Evolutionary conservation across 768 basidiomycete species (phyloP), one percentile per base, ranked within the genome.

Genomic region (Phallus indusiatus): DNA sequence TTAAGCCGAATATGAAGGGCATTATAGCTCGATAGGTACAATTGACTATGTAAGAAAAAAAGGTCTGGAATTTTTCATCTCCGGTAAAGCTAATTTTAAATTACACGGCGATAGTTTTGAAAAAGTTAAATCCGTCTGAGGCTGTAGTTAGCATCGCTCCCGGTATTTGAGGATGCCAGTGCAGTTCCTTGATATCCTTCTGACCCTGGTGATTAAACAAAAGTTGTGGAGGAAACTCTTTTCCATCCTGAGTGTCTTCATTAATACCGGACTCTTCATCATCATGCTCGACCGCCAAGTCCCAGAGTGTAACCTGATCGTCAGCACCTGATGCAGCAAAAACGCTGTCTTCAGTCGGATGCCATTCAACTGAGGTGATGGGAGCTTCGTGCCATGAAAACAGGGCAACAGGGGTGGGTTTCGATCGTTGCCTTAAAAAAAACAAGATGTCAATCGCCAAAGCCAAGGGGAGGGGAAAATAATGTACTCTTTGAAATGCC

Each of bases 291-390:
- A 99, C 95, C 0, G 90, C 90, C 54, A 99, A 82, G 72, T 99
- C 96, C 96, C 96, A 99, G 22, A 98, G 73, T 2, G 96, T 95
- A 54, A 96, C 79, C 68, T 94, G 91, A 69, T 97, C 89, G 66
- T 99, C 96, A 16, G 93, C 88, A 10, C 91, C 91, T 28, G 93
- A 90, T 2, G 95, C 94, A 37, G 86, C 93, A 68, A 99, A 96
- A 60, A 92, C 82, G 0, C 94, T 94, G 64, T 95, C 90, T 67
- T 99, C 96, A 5, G 90, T 90, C 7, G 94, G 94, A 71, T 98
- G 94, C 96, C 96, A 98, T 72, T 96, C 92, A 62, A 98, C 84
- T 1, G 96, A 94, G 17, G 96, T 99, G 63, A 99, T 91, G 1
- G 96, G 92, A 1, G 78, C 87, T 51, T 79, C 83, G 71, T 99